Evolutionary conservation across 176 grass and related monocot genomes (phyloP).

Genomic region (sorghum (Sorghum bicolor)): DNA sequence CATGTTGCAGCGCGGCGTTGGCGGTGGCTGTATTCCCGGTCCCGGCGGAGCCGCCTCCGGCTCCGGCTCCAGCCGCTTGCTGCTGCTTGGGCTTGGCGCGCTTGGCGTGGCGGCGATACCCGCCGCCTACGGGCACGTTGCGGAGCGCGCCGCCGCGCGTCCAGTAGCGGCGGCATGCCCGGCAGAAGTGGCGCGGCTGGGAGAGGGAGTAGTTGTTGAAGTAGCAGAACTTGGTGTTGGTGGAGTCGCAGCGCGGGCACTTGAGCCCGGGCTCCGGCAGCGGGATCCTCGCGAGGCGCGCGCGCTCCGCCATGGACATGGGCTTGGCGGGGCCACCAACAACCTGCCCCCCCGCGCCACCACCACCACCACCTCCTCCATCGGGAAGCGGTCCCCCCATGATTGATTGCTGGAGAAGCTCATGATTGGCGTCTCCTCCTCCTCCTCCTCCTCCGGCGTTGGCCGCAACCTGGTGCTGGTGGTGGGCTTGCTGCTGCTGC

Average conservation of each 20-base stretch:
- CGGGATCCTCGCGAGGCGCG: conserved; percentile 60
- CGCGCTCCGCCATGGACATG: conserved; percentile 60
- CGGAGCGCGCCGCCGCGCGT: conserved; percentile 88
- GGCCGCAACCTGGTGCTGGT: background rate
- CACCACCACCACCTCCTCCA: background rate
- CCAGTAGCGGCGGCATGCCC: conserved; percentile 95
- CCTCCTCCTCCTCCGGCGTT: background rate
- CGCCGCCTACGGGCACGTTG: conserved; percentile 85
- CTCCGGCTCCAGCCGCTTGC: background rate
- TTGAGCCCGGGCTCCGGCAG: conserved; percentile 80
- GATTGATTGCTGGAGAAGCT: conserved; percentile 47
- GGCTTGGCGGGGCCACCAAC: conserved; percentile 28
- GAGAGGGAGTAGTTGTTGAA: conserved; percentile 98
- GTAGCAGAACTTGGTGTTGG: conserved; percentile 98
- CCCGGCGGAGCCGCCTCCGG: background rate
- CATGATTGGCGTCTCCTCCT: conserved; percentile 21
- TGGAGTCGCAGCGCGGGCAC: conserved; percentile 91
- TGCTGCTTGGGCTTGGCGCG: conserved; percentile 43
- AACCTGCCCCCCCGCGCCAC: conserved; percentile 12
- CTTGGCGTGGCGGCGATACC: conserved; percentile 70
- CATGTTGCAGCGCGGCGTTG: background rate
- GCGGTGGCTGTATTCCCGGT: background rate
- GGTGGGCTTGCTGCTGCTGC: conserved; percentile 45
- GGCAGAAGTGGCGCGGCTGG: conserved; percentile 98
- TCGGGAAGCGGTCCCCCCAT: conserved; percentile 27